These are phyloP conservation scores for Xylariaceae sp. DNA, from an alignment of 2,329 filamentous ascomycete species.

Conservation along the genomic window DNA sequence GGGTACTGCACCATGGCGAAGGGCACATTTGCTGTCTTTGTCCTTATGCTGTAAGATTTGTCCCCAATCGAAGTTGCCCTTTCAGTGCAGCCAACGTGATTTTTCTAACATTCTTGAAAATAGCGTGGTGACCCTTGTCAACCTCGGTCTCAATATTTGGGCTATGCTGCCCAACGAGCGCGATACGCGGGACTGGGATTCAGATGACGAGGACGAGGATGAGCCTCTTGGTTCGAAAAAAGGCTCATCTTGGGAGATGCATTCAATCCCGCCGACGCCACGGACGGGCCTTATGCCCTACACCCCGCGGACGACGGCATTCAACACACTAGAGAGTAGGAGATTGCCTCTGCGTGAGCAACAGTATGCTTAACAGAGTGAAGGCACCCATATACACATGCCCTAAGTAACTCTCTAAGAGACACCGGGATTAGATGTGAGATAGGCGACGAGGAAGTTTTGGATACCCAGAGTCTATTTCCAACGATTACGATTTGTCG, in stretches of 20 bases:
- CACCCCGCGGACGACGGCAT: constrained; percentile 71
- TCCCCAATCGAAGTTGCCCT: background rate
- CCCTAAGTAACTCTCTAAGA: background rate
- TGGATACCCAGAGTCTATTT: constrained; percentile 13
- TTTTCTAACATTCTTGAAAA: constrained; percentile 14
- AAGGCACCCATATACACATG: background rate
- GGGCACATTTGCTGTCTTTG: constrained; percentile 66
- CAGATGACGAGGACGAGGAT: constrained; percentile 44
- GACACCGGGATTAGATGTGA: background rate
- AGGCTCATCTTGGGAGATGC: constrained; percentile 63
- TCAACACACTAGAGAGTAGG: constrained; percentile 66
- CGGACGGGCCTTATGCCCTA: constrained; percentile 52
- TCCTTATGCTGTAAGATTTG: constrained; percentile 69
- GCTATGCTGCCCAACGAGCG: constrained; percentile 62
- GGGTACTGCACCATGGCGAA: constrained; percentile 72
- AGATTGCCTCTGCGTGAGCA: constrained; percentile 58
- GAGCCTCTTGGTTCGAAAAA: constrained; percentile 46
- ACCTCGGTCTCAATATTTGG: constrained; percentile 64
- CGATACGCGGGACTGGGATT: constrained; percentile 54
- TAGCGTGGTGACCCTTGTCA: constrained; percentile 66
- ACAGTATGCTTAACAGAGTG: constrained; percentile 14
- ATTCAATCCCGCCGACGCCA: constrained; percentile 51
- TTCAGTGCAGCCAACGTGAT: background rate
- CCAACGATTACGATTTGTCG: constrained; percentile 5
- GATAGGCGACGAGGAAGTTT: constrained; percentile 12